phyloP scores from a whole-genome alignment of 2,329 filamentous ascomycete genomes.

The Fusarium compactum region DNA sequence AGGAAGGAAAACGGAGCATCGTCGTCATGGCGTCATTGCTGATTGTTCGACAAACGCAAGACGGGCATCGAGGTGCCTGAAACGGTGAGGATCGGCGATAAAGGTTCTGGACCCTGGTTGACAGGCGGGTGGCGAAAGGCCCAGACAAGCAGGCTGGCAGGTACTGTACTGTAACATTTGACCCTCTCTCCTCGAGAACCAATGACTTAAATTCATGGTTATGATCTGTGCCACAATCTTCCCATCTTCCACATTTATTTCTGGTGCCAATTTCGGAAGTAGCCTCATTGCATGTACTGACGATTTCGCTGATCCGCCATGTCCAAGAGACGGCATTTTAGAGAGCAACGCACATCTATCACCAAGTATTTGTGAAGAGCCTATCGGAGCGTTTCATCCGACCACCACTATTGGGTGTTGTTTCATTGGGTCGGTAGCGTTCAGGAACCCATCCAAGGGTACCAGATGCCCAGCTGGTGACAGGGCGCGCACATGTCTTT shows the following conservation, averaged over 20 bases:
- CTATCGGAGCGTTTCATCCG: conserved; percentile 44
- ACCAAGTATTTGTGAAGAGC: conserved; percentile 16
- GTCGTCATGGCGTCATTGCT: conserved; percentile 45
- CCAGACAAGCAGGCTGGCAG: conserved; percentile 26
- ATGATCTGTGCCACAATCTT: conserved; percentile 32
- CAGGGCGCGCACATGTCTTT: conserved; percentile 38
- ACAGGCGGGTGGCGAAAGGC: conserved; percentile 42
- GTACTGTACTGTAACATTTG: not conserved
- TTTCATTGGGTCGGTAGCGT: conserved; percentile 36
- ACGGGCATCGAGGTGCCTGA: conserved; percentile 29
- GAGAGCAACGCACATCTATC: conserved; percentile 4
- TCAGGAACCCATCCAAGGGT: conserved; percentile 38
- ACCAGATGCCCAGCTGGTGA: conserved; percentile 33
- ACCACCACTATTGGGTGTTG: not conserved
- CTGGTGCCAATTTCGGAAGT: conserved; percentile 10
- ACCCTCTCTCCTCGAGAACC: conserved; percentile 28
- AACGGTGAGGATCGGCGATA: conserved; percentile 39
- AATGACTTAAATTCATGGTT: conserved; percentile 33
- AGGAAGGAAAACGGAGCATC: conserved; percentile 23
- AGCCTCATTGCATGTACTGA: not conserved
- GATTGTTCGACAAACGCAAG: conserved; percentile 28
- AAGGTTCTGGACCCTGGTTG: conserved; percentile 41
- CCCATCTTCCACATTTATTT: conserved; percentile 31
- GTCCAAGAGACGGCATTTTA: conserved; percentile 1
- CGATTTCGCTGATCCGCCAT: conserved; percentile 10